Conservation (phyloP, 23 red algal species). For the Gracilaria domingensis region DNA sequence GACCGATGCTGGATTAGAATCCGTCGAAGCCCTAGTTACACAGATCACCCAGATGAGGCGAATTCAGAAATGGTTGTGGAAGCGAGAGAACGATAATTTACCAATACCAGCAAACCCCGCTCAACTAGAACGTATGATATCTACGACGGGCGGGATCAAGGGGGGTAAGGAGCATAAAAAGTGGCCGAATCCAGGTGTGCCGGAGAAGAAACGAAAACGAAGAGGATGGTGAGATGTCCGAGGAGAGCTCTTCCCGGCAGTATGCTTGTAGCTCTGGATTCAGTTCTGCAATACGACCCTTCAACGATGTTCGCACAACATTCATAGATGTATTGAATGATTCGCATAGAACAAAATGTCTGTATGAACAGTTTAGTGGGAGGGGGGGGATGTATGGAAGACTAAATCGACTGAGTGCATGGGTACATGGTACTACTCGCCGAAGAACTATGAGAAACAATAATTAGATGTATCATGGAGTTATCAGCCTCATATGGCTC, state of each 20-base stretch:
- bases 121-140: conserved; percentile 63
- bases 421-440: no score
- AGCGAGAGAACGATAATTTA: conserved; percentile 26
- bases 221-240: conserved; percentile 6
- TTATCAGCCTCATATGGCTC: no score
- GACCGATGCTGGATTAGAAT: not conserved
- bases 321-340: no score
- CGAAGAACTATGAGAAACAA: no score
- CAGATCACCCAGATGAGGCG: conserved; percentile 47
- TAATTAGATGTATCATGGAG: no score
- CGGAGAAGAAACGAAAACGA: conserved; percentile 1
- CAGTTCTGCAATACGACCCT: no score
- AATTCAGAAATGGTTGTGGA: conserved; percentile 75
- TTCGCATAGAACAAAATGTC: no score
- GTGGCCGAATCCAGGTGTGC: conserved; percentile 13
- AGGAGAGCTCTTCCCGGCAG: no score
- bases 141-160: conserved; percentile 10
- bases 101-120: conserved; percentile 10
- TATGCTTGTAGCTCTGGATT: not conserved
- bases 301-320: no score
- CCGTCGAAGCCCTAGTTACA: conserved; percentile 43
- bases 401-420: no score
- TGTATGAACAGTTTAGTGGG: no score
- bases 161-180: not conserved
- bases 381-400: no score